Percentiles rank a stretch among this genome's conserved stretches.
Conservation (phyloP, 192 early-diverging fungal genomes). For the Coemansia sp. region DNA sequence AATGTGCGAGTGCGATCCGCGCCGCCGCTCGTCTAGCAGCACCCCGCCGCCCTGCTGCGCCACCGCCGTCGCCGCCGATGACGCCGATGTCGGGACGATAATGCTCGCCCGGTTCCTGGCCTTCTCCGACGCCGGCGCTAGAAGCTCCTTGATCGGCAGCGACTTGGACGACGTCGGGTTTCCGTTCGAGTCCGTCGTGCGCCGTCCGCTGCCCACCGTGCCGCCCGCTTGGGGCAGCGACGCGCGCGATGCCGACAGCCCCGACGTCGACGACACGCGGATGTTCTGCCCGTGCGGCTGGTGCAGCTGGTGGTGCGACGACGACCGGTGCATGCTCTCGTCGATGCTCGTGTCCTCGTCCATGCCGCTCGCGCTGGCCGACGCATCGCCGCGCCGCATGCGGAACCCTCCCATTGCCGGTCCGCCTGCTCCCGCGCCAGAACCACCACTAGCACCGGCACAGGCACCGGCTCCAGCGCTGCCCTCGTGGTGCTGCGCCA, state of each 20-base stretch:
- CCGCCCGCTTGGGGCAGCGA: conserved; percentile 30
- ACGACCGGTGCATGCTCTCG: not conserved
- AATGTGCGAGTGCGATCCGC: conserved; percentile 5
- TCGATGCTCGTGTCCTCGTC: not conserved
- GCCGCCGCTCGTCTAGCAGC: not conserved
- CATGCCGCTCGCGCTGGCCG: no score
- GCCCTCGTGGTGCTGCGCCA: no score
- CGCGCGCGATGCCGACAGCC: conserved; percentile 16
- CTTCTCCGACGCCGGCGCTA: conserved; percentile 46
- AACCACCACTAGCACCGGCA: not conserved
- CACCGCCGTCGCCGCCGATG: conserved; percentile 7
- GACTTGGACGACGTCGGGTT: conserved; percentile 39
- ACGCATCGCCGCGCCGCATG: no score
- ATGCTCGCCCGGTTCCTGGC: conserved; percentile 40
- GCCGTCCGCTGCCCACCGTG: conserved; percentile 2
- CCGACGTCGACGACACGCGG: not conserved
- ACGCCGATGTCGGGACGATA: conserved; percentile 14
- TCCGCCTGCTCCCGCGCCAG: not conserved
- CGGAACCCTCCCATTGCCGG: no score
- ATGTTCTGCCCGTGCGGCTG: not conserved
- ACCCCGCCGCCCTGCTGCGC: not conserved
- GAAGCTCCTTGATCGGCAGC: conserved; percentile 48
- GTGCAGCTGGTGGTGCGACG: not conserved
- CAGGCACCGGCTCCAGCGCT: not conserved
- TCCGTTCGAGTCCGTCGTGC: conserved; percentile 21